Evolutionary conservation across 805 yeast species (phyloP).

Genomic region (Candida hispaniensis): DNA sequence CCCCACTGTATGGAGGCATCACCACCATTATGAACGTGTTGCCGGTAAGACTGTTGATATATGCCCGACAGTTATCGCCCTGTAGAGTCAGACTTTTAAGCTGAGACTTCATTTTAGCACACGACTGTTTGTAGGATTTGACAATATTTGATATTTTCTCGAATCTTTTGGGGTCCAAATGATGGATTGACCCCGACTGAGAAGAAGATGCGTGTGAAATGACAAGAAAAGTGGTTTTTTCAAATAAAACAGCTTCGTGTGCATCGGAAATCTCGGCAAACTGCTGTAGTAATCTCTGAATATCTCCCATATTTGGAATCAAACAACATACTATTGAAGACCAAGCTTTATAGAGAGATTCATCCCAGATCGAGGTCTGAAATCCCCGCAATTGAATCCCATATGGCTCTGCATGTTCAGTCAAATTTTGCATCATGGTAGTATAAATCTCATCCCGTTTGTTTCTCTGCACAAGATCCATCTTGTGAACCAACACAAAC

Average conservation of each 20-base stretch:
- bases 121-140: constrained; percentile 88
- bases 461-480: constrained; percentile 87
- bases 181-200: constrained; percentile 11
- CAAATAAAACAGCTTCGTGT: constrained; percentile 83
- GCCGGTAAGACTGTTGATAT: constrained; percentile 34
- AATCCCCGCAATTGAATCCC: constrained; percentile 69
- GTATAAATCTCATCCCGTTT: constrained; percentile 74
- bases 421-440: constrained; percentile 73
- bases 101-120: constrained; percentile 75
- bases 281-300: constrained; percentile 63
- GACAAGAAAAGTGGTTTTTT: constrained; percentile 82
- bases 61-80: constrained; percentile 35
- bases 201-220: constrained; percentile 40
- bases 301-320: constrained; percentile 78
- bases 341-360: constrained; percentile 93
- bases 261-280: constrained; percentile 70
- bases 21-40: constrained; percentile 38
- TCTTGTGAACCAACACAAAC: constrained; percentile 84
- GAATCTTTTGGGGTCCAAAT: constrained; percentile 79
- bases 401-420: constrained; percentile 59
- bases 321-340: constrained; percentile 88
- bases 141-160: constrained; percentile 90
- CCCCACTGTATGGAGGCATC: constrained; percentile 26
- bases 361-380: constrained; percentile 97
- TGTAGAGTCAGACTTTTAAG: constrained; percentile 66